Percentiles rank a stretch among this genome's conserved stretches.
Evolutionary conservation across 1,284 basidiomycete species (phyloP).

Genomic region (Leccinum pachyderme): DNA sequence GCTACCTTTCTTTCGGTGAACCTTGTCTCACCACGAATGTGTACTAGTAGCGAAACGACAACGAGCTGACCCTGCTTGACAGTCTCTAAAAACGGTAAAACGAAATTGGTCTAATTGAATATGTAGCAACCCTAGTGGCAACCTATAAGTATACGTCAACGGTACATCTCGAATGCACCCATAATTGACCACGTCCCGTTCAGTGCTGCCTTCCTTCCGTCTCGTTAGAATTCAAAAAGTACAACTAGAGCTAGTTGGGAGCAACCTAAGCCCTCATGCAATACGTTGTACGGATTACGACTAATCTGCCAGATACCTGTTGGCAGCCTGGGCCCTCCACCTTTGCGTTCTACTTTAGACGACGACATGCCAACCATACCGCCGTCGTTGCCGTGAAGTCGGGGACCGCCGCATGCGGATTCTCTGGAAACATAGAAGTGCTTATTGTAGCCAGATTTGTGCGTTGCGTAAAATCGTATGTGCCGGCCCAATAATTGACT

Average conservation of each 20-base stretch:
- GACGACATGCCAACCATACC: conserved; percentile 66
- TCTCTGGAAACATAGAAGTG: conserved; percentile 72
- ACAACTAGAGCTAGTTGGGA: conserved; percentile 80
- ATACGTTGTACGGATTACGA: not conserved
- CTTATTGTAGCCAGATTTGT: conserved; percentile 78
- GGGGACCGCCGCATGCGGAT: conserved; percentile 74
- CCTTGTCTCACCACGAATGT: conserved; percentile 13
- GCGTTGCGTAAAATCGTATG: conserved; percentile 28
- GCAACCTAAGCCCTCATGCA: conserved; percentile 52
- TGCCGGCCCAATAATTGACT: conserved; percentile 9
- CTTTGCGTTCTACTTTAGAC: conserved; percentile 82
- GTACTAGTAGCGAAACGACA: conserved; percentile 3
- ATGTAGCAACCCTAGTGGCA: conserved; percentile 50
- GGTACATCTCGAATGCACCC: not conserved
- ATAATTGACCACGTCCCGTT: conserved; percentile 10
- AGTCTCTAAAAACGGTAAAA: conserved; percentile 51
- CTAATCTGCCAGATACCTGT: conserved; percentile 53
- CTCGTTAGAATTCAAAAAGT: conserved; percentile 74
- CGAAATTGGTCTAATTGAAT: conserved; percentile 5
- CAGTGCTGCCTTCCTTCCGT: conserved; percentile 68
- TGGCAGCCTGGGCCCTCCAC: conserved; percentile 63
- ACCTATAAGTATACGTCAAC: conserved; percentile 39
- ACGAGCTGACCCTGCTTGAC: not conserved
- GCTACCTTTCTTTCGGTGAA: conserved; percentile 69
- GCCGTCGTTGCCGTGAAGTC: conserved; percentile 68